Evolutionary conservation across 106 monocot genomes (phyloP).

Genomic region (Dendrobium nobile): DNA sequence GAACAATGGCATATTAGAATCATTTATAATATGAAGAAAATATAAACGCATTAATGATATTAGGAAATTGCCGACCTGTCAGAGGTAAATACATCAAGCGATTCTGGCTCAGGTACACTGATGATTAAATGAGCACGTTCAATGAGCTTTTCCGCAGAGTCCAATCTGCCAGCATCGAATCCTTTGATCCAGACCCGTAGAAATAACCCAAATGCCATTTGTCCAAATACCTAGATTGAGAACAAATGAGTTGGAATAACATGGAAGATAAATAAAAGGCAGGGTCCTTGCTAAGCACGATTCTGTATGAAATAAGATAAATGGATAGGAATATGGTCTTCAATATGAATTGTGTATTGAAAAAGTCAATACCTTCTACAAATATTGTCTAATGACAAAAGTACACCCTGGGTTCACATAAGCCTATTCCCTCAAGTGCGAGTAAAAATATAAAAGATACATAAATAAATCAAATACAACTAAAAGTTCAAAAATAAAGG

Average conservation of each 20-base stretch:
- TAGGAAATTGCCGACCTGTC: constrained; percentile 24
- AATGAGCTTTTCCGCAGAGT: constrained; percentile 21
- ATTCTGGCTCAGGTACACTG: constrained; percentile 95
- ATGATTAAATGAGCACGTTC: constrained; percentile 65
- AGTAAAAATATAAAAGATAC: no score
- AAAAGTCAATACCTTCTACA: not conserved
- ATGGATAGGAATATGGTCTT: not conserved
- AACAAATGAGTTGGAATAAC: not conserved
- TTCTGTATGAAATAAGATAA: not conserved
- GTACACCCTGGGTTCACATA: no score
- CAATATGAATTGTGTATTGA: not conserved
- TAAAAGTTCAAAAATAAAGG: no score
- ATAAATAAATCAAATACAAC: no score
- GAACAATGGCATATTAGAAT: no score
- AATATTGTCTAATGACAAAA: not conserved
- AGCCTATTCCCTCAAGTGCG: no score
- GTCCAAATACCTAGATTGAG: constrained; percentile 68
- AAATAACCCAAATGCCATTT: constrained; percentile 78
- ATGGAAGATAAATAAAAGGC: not conserved
- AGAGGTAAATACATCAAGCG: constrained; percentile 38
- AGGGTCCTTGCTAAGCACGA: no score
- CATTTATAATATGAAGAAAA: not conserved
- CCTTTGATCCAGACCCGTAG: constrained; percentile 89
- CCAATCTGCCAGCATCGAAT: constrained; percentile 71
- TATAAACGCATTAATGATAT: not conserved